Evolutionary conservation across 164 flowering plant genomes (phyloP).

Genomic region (Litsea cubeba): DNA sequence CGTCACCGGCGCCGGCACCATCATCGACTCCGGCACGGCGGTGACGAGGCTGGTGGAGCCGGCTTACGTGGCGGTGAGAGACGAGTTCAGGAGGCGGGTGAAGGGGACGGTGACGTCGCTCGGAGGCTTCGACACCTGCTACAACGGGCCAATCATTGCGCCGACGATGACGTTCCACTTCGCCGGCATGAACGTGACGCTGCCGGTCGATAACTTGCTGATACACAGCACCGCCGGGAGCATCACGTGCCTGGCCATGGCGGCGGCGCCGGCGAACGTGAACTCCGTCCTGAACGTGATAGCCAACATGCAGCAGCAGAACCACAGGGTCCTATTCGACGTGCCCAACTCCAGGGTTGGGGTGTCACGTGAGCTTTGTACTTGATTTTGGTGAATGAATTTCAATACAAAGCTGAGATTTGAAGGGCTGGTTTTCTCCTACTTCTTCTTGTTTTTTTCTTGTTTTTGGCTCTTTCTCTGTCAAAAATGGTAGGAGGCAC

Average conservation of each 20-base stretch:
- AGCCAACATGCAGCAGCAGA: constrained; percentile 92
- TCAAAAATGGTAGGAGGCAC: no score
- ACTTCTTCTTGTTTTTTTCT: no score
- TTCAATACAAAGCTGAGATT: no score
- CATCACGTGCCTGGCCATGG: constrained; percentile 71
- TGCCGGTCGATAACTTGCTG: constrained; percentile 58
- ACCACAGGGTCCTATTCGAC: constrained; percentile 72
- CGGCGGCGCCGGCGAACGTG: constrained; percentile 64
- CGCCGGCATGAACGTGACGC: constrained; percentile 64
- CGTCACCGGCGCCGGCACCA: constrained; percentile 81
- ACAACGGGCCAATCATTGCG: constrained; percentile 35
- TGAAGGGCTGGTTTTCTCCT: no score
- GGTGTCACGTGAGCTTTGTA: constrained; percentile 68
- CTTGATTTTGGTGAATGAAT: neutral
- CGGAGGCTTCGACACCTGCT: constrained; percentile 92
- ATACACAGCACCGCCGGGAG: constrained; percentile 64
- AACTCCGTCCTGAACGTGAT: constrained; percentile 89
- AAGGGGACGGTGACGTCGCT: constrained; percentile 38
- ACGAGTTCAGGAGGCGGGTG: constrained; percentile 51
- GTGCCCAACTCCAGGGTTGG: constrained; percentile 78
- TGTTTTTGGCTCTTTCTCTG: no score
- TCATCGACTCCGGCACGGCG: constrained; percentile 76
- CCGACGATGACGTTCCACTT: constrained; percentile 65
- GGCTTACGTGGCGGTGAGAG: constrained; percentile 56
- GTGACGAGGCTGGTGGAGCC: constrained; percentile 48